phyloP scores from a whole-genome alignment of 495 filamentous ascomycete genomes.

The Penicillium argentinense region DNA sequence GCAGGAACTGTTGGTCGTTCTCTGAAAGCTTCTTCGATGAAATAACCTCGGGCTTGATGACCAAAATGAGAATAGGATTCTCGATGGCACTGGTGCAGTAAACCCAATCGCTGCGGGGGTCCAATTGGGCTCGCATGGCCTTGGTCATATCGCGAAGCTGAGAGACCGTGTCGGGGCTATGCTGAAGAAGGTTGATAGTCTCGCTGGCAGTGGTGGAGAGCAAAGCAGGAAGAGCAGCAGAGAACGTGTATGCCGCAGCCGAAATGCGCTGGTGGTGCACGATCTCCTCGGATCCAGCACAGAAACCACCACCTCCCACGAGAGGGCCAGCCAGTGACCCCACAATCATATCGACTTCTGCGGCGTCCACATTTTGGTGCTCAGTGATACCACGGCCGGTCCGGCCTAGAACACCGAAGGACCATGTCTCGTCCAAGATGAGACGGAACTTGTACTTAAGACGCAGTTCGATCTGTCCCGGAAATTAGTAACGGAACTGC shows the following conservation, averaged over 20 bases:
- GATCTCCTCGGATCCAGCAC: constrained; percentile 83
- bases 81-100: constrained; percentile 76
- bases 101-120: constrained; percentile 93
- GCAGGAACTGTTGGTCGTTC: constrained; percentile 77
- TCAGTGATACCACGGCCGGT: constrained; percentile 92
- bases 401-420: constrained; percentile 88
- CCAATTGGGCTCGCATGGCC: constrained; percentile 80
- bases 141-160: constrained; percentile 79
- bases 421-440: constrained; percentile 96
- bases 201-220: constrained; percentile 93
- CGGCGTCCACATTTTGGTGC: constrained; percentile 90
- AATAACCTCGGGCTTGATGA: constrained; percentile 82
- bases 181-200: constrained; percentile 79
- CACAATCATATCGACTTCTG: constrained; percentile 91
- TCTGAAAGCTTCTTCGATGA: constrained; percentile 62
- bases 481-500: not conserved
- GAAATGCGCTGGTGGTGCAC: constrained; percentile 94
- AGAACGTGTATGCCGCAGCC: constrained; percentile 88
- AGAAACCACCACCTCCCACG: constrained; percentile 93
- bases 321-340: constrained; percentile 88
- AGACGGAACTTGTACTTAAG: constrained; percentile 95
- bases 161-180: constrained; percentile 71
- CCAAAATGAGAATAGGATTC: constrained; percentile 82
- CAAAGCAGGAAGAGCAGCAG: constrained; percentile 89
- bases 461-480: constrained; percentile 76